phyloP scores from a whole-genome alignment of 2,329 filamentous ascomycete species.

The Cadophora gregata region DNA sequence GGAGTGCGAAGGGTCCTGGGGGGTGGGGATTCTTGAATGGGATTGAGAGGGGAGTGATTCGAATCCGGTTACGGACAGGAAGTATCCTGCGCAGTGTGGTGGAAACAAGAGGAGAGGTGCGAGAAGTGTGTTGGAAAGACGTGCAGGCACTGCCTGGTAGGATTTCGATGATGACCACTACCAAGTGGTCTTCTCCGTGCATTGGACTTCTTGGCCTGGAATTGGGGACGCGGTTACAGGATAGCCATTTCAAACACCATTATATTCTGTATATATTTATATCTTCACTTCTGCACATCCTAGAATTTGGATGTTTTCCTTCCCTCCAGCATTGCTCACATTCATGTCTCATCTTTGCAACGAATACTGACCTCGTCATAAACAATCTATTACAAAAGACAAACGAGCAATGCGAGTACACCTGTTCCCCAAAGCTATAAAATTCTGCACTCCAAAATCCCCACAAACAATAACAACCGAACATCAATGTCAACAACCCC shows the following conservation, averaged over 20 bases:
- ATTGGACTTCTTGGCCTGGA: not conserved
- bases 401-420: no score
- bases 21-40: conserved; percentile 49
- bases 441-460: no score
- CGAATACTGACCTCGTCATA: no score
- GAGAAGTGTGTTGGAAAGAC: not conserved
- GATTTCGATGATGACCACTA: no score
- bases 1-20: conserved; percentile 47
- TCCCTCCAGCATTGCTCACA: no score
- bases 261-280: conserved; percentile 8
- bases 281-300: no score
- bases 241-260: not conserved
- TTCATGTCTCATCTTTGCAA: no score
- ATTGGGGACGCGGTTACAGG: not conserved
- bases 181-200: not conserved
- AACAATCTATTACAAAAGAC: no score
- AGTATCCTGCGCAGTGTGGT: conserved; percentile 35
- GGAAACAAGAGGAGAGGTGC: conserved; percentile 21
- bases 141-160: not conserved
- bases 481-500: no score
- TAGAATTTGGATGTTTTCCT: no score
- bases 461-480: no score
- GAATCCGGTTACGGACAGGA: conserved; percentile 41
- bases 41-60: conserved; percentile 46
- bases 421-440: no score